phyloP scores from a whole-genome alignment of 768 basidiomycete species.

The Asterophora lycoperdoides region DNA sequence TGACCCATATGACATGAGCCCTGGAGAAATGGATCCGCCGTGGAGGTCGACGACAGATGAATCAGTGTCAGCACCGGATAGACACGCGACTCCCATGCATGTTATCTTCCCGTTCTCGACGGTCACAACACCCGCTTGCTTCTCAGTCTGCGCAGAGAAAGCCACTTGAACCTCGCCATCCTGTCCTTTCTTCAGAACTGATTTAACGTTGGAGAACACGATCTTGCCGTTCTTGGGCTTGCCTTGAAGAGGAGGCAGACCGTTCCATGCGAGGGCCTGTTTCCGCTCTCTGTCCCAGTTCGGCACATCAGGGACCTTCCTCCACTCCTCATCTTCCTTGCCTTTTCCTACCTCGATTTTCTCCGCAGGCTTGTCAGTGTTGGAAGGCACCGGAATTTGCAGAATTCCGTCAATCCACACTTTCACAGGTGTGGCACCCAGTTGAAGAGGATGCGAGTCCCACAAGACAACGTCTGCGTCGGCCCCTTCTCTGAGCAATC shows the following conservation, averaged over 20 bases:
- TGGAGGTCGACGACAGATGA: slow-evolving; percentile 50
- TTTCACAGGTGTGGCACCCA: slow-evolving; percentile 70
- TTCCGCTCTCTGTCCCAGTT: slow-evolving; percentile 62
- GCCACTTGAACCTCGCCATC: slow-evolving; percentile 30
- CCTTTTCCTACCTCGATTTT: slow-evolving; percentile 43
- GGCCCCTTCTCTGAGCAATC: slow-evolving; percentile 53
- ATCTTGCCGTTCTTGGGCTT: slow-evolving; percentile 30
- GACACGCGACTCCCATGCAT: slow-evolving; percentile 42
- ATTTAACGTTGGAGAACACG: slow-evolving; percentile 66
- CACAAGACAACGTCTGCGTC: slow-evolving; percentile 71
- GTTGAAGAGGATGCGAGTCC: slow-evolving; percentile 70
- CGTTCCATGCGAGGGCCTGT: slow-evolving; percentile 58
- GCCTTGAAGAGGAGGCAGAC: slow-evolving; percentile 60
- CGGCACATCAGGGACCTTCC: slow-evolving; percentile 48
- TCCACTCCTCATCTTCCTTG: slow-evolving; percentile 41
- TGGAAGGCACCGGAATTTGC: slow-evolving; percentile 52
- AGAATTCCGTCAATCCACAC: slow-evolving; percentile 85
- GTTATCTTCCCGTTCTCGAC: slow-evolving; percentile 48
- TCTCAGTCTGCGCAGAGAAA: slow-evolving; percentile 24
- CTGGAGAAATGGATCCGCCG: slow-evolving; percentile 66
- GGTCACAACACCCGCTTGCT: slow-evolving; percentile 30
- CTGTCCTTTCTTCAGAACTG: slow-evolving; percentile 36
- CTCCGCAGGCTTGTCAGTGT: slow-evolving; percentile 27
- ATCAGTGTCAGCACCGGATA: slow-evolving; percentile 16
- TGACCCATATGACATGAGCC: slow-evolving; percentile 64